A percentile compares a stretch with the other conserved stretches of the same genome.
Evolutionary conservation across 169 alveolate genomes (phyloP).

Genomic region (Babesia divergens): DNA sequence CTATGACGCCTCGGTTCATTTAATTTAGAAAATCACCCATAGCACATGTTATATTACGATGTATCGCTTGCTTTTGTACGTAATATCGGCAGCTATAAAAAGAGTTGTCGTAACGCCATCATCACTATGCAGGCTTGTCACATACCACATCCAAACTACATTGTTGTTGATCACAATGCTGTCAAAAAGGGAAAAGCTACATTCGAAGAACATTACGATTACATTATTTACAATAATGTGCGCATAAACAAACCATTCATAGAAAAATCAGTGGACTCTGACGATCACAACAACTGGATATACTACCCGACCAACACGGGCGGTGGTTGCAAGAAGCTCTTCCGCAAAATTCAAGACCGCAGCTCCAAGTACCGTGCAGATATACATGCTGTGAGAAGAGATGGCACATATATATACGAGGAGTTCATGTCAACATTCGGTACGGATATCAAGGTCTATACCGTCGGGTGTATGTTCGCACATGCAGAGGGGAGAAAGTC

Average conservation of each 20-base stretch:
- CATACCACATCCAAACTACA: slow-evolving; percentile 85
- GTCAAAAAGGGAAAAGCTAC: slow-evolving; percentile 74
- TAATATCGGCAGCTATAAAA: slow-evolving; percentile 72
- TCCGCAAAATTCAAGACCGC: slow-evolving; percentile 84
- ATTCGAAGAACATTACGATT: slow-evolving; percentile 89
- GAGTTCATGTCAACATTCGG: slow-evolving; percentile 94
- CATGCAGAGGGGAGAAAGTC: slow-evolving; percentile 98
- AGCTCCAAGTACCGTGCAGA: slow-evolving; percentile 82
- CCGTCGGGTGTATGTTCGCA: slow-evolving; percentile 95
- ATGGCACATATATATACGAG: slow-evolving; percentile 90
- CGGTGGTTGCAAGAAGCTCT: slow-evolving; percentile 89
- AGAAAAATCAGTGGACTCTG: slow-evolving; percentile 96
- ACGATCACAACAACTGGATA: slow-evolving; percentile 95
- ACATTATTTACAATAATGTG: slow-evolving; percentile 84
- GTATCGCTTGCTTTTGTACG: too few species aligned
- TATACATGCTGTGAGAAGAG: slow-evolving; percentile 82
- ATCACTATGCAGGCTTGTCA: slow-evolving; percentile 66
- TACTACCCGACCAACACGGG: slow-evolving; percentile 92
- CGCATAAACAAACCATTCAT: slow-evolving; percentile 93
- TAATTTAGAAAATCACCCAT: too few species aligned
- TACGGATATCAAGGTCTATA: slow-evolving; percentile 95
- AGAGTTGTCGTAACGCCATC: slow-evolving; percentile 27
- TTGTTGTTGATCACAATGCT: slow-evolving; percentile 82
- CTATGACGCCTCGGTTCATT: too few species aligned
- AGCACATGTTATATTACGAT: too few species aligned